Evolutionary conservation across 129 eudicot genomes (phyloP), one percentile per base, ranked within the genome.

Genomic region (Calendula officinalis): DNA sequence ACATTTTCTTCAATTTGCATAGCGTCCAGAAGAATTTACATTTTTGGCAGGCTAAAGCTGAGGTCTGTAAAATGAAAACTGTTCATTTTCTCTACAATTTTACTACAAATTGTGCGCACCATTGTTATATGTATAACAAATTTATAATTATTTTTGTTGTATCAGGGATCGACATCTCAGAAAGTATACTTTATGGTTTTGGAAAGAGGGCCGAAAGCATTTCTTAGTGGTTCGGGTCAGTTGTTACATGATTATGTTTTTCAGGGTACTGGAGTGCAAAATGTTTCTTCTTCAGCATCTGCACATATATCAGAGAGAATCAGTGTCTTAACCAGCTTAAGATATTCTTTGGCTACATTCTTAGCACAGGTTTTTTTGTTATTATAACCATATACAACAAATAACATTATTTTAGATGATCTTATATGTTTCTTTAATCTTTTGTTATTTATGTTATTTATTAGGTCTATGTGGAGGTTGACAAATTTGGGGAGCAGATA

Each of bases 161-260:
- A 62, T 73, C 82, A 92, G 99, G 95, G 89, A 61, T 85, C 99
- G 36, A 72, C 56, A 68, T 75, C 81, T 79, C 85, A 72, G 67
- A 94, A 81, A 70, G 82, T 83, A n/a, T 88, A 81, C 79, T 94
- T 88, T 69, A 83, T 94, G 89, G 68, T 88, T 56, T 86, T 86
- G 37, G 89, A 88, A 79, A 70, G 96, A 81, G 99, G 99, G 38
- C 99, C 99, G 17, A 43, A 16, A 36, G 96, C 99, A 30, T 94
- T 94, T 72, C 14, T 88, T 40, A 69, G 79, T 79, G 92, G 89
- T 73, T 75, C 84, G 2, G 53, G 65, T 48, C 86, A 80, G 63
- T 59, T 92, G 73, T 8, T 94, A 53, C 89, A 75, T 37, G 84
- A 80, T 63, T 88, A 54, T 66, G 60, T 83, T 75, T 61, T 80